Conservation (phyloP, 768 basidiomycete species). For the Dictyophora rubrovolvata region DNA sequence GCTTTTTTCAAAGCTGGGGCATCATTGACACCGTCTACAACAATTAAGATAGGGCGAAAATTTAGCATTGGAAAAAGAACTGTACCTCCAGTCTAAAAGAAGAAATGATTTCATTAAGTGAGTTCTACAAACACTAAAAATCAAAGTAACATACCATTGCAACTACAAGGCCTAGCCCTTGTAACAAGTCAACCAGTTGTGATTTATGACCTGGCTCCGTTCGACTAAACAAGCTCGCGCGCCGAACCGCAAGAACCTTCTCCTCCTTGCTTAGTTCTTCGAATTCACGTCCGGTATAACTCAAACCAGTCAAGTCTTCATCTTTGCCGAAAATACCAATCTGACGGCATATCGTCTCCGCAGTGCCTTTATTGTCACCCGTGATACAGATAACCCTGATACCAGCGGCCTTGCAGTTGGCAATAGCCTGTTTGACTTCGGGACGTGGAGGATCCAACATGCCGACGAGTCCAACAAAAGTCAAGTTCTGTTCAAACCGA, state of each 20-base stretch:
- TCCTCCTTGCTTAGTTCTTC: conserved; percentile 72
- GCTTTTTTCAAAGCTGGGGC: conserved; percentile 95
- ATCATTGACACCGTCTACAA: conserved; percentile 97
- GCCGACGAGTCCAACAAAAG: conserved; percentile 90
- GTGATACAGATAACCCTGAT: conserved; percentile 97
- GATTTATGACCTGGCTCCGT: conserved; percentile 95
- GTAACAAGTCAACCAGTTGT: conserved; percentile 87
- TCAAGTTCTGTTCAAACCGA: conserved; percentile 84
- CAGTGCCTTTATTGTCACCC: conserved; percentile 95
- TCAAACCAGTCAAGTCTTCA: conserved; percentile 90
- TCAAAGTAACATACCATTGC: conserved; percentile 64
- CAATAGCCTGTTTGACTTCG: conserved; percentile 78
- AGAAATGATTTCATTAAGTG: conserved; percentile 8
- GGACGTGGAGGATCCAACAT: conserved; percentile 98
- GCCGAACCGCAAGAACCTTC: conserved; percentile 78
- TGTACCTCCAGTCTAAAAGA: conserved; percentile 8
- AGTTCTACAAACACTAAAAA: background rate
- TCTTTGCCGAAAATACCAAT: conserved; percentile 85
- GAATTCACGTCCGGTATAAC: conserved; percentile 88
- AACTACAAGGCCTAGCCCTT: conserved; percentile 84
- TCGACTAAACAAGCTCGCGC: conserved; percentile 82
- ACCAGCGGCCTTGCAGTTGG: conserved; percentile 84
- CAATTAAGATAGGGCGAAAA: conserved; percentile 35
- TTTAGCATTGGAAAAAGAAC: background rate
- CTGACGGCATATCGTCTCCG: conserved; percentile 92